These are phyloP conservation scores for Barnettozyma sp. DNA, from an alignment of 805 yeast genomes.

Conservation along the genomic window DNA sequence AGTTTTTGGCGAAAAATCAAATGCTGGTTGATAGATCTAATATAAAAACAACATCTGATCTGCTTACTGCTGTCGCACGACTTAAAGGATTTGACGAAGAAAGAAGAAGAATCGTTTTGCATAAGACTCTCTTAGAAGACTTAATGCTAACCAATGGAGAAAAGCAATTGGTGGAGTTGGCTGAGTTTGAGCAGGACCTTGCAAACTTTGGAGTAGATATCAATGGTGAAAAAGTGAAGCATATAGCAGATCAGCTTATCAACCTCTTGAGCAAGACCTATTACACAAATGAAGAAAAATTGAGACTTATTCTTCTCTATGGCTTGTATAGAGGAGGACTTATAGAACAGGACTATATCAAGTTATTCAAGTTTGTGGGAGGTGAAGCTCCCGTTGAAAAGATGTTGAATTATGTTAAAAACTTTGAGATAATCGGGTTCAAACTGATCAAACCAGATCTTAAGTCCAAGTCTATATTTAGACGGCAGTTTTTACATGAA, in stretches of 20 bases:
- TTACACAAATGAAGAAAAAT: slow-evolving; percentile 56
- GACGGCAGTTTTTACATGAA: slow-evolving; percentile 50
- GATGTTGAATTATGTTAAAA: slow-evolving; percentile 47
- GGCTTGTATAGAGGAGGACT: slow-evolving; percentile 79
- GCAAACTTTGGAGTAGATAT: slow-evolving; percentile 64
- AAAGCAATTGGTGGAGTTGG: slow-evolving; percentile 57
- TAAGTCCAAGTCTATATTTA: slow-evolving; percentile 35
- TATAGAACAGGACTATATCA: slow-evolving; percentile 61
- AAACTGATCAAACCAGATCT: slow-evolving; percentile 40
- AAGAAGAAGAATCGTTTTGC: slow-evolving; percentile 52
- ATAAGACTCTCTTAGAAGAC: slow-evolving; percentile 55
- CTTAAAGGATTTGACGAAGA: slow-evolving; percentile 62
- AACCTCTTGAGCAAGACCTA: slow-evolving; percentile 42
- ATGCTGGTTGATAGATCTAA: slow-evolving; percentile 61
- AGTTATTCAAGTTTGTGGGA: slow-evolving; percentile 53
- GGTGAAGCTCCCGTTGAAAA: slow-evolving; percentile 35
- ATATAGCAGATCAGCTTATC: slow-evolving; percentile 56
- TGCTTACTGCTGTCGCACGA: slow-evolving; percentile 69
- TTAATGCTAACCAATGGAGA: slow-evolving; percentile 55
- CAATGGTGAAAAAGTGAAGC: slow-evolving; percentile 56
- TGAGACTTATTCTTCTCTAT: slow-evolving; percentile 69
- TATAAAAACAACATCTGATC: slow-evolving; percentile 61
- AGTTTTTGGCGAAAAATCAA: slow-evolving; percentile 66
- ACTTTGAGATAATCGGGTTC: slow-evolving; percentile 54
- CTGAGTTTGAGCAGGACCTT: slow-evolving; percentile 81